Conservation (phyloP, 2,329 filamentous ascomycete species). For the Cryphonectria parasitica region DNA sequence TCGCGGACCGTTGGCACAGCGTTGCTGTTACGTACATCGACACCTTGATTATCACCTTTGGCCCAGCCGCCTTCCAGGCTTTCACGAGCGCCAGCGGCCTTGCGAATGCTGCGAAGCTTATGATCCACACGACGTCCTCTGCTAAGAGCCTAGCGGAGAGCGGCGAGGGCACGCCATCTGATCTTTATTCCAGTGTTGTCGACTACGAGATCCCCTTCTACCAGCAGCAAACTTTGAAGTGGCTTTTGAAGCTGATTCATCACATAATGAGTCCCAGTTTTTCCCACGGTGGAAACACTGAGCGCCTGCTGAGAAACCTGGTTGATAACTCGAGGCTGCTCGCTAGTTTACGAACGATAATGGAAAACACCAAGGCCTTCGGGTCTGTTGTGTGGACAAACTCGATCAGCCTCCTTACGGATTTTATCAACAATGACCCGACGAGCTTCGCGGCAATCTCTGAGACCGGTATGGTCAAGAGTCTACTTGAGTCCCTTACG, state of each 20-base stretch:
- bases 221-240: slow-evolving; percentile 90
- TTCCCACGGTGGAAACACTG: slow-evolving; percentile 75
- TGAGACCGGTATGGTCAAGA: slow-evolving; percentile 88
- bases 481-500: slow-evolving; percentile 81
- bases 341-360: slow-evolving; percentile 76
- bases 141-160: slow-evolving; percentile 68
- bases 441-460: slow-evolving; percentile 96
- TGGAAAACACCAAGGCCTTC: slow-evolving; percentile 77
- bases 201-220: slow-evolving; percentile 95
- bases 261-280: slow-evolving; percentile 86
- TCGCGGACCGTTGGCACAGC: slow-evolving; percentile 82
- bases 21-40: slow-evolving; percentile 88
- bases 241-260: slow-evolving; percentile 93
- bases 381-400: slow-evolving; percentile 96
- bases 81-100: slow-evolving; percentile 83
- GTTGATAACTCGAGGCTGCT: slow-evolving; percentile 91
- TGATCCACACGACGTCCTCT: slow-evolving; percentile 75
- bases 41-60: slow-evolving; percentile 81
- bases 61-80: slow-evolving; percentile 75
- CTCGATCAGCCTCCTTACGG: slow-evolving; percentile 86
- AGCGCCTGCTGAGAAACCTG: slow-evolving; percentile 86
- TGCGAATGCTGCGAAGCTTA: slow-evolving; percentile 86
- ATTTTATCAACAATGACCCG: slow-evolving; percentile 98
- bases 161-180: slow-evolving; percentile 71
- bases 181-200: slow-evolving; percentile 76